phyloP scores from a whole-genome alignment of 306 rosid species.

The Arachis hypogaea region DNA sequence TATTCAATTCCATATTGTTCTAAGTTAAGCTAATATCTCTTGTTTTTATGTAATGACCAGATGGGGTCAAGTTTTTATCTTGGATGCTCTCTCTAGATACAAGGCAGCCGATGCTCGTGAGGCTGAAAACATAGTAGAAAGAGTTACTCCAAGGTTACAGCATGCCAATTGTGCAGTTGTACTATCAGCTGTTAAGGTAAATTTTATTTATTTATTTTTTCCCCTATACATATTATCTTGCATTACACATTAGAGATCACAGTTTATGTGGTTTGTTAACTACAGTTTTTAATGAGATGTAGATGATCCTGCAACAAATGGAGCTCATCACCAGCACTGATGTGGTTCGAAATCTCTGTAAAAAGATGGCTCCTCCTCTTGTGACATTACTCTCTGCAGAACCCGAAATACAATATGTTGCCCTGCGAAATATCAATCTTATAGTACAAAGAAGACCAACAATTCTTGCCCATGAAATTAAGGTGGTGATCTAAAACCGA shows the following conservation, averaged over 20 bases:
- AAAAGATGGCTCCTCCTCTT: conserved; percentile 99
- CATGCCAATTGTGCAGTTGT: conserved; percentile 99
- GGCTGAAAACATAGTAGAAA: conserved; percentile 96
- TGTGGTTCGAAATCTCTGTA: conserved; percentile 97
- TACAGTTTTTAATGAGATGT: conserved; percentile 37
- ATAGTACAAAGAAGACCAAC: conserved; percentile 98
- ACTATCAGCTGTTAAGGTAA: conserved; percentile 96
- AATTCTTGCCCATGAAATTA: conserved; percentile 99
- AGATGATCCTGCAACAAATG: conserved; percentile 99
- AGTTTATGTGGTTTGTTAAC: conserved; percentile 38
- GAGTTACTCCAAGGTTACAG: conserved; percentile 97
- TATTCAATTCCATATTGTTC: conserved; percentile 21
- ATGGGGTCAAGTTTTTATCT: conserved; percentile 98
- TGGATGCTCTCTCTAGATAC: conserved; percentile 97
- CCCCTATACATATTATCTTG: conserved; percentile 27
- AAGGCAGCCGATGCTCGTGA: conserved; percentile 98
- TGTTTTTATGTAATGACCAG: conserved; percentile 46
- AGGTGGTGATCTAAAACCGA: conserved; percentile 57
- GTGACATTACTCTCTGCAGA: conserved; percentile 97
- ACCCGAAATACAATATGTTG: conserved; percentile 99
- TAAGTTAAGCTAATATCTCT: conserved; percentile 33
- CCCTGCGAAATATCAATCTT: conserved; percentile 94
- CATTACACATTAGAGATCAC: conserved; percentile 35
- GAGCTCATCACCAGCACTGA: conserved; percentile 97
- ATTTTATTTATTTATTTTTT: conserved; percentile 34